Base-by-base conservation (phyloP, 2,329 filamentous ascomycete genomes). In the Hymenoscyphus fructigenus region DNA sequence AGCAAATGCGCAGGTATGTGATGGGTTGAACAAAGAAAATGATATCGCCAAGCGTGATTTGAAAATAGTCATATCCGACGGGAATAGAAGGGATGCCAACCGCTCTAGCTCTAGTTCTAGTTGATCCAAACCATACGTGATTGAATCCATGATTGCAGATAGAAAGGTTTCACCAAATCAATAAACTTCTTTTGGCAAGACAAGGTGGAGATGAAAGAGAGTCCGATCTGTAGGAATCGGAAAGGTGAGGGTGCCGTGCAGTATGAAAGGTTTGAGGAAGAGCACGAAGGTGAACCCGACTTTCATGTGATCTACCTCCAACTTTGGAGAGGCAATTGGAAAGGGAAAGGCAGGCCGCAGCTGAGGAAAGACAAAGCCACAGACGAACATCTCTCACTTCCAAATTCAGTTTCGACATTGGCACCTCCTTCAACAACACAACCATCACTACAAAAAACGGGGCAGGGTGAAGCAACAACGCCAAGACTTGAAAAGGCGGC, bases 1-100 rank as follows among this genome's bases (percentile, higher is more conserved):
- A 75, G 72, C 68, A 67, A 66, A 53, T 62, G 36, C 29, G 17
- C 29, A 17, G 20, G 15, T n/a, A 53, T 12, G 36, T 34, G 28
- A 60, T 50, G 7, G 2, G 20, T 23, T 53, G 15, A 50, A 28
- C 15, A 29, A 60, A 59, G 50, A 20, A 38, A 38, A 12, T 14
- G 34, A 14, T 38, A 10, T 38, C 34, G 34, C 34, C 15, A 50
- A 56, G 23, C n/a, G 23, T 15, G 26, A 36, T 17, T n/a, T 12
- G 15, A 55, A 29, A 23, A 32, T 34, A 20, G 44, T 23, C n/a
- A 20, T 50, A 50, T 50, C 9, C 5, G 44, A 50, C n/a, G 10
- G 23, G 47, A 53, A 26, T 14, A 53, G 20, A 53, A 20, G 44
- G 47, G 47, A 53, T 53, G 47, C 47, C 47, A 53, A 53, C 47